Evolutionary conservation across 805 yeast species (phyloP).

Genomic region (Hanseniaspora lachancei): DNA sequence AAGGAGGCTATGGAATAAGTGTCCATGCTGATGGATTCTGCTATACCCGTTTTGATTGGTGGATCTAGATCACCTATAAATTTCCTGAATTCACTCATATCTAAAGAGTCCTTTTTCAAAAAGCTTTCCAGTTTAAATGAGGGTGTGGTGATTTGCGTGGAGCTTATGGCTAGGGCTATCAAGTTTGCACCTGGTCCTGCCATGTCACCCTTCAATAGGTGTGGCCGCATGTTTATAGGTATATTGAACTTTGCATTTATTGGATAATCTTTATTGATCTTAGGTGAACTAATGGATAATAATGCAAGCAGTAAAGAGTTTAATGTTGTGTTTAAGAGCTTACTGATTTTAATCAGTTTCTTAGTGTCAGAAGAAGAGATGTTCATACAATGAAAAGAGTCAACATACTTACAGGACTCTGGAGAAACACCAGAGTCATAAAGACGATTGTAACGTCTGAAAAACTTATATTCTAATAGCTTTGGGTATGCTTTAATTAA

Average conservation of each 20-base stretch:
- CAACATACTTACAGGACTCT: not conserved
- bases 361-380: not conserved
- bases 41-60: not conserved
- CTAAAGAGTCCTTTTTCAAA: not conserved
- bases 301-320: not conserved
- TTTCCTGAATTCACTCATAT: not conserved
- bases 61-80: not conserved
- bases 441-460: not conserved
- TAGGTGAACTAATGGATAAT: not conserved
- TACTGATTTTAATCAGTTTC: not conserved
- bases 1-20: slow-evolving; percentile 4
- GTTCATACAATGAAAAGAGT: not conserved
- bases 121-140: not conserved
- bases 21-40: not conserved
- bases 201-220: not conserved
- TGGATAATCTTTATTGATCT: not conserved
- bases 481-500: not conserved
- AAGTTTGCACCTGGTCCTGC: not conserved
- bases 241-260: slow-evolving; percentile 4
- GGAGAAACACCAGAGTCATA: not conserved
- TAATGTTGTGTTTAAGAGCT: not conserved
- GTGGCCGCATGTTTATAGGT: slow-evolving; percentile 6
- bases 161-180: slow-evolving; percentile 3
- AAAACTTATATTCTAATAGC: not conserved
- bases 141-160: slow-evolving; percentile 1